Evolutionary conservation across 2,329 filamentous ascomycete species (phyloP), one percentile per base, ranked within the genome.

Genomic region (Colletotrichum horii): DNA sequence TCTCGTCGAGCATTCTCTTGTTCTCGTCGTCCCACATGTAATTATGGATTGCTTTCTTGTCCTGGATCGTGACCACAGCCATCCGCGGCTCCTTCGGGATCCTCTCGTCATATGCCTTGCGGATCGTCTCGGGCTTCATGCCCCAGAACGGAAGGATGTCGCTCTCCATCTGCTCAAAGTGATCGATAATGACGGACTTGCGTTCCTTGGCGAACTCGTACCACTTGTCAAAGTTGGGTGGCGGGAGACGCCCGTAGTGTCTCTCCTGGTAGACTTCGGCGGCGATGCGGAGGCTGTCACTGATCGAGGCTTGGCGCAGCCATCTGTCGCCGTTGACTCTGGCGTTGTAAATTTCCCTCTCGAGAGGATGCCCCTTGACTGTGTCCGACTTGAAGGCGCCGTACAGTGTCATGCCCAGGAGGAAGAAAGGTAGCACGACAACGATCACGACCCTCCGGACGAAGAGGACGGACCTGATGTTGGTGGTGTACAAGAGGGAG

Each of bases 171-270:
- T 94, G 94, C 78, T 94, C 93, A 79, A 95, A 98, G 77, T 94
- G 92, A 80, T 98, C 96, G 70, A 97, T 92, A 67, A 98, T 87
- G 68, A 91, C 87, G 1, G 96, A 94, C 1, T 90, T 89, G 73
- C 89, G 91, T n/a, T 90, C 87, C 76, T 90, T 91, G 7, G 95
- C 95, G 80, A 94, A 95, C 24, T 93, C 89, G 81, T 93, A 98
- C 96, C 96, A 98, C 78, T 93, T 92, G 79, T 96, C 94, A 79
- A 98, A 98, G 74, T 94, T 91, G 1, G 93, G 94, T 14, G 96
- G 96, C 19, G 96, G 95, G 32, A 91, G 87, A 75, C 95, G 91
- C 16, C 92, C 91, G 79, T 94, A 79, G 74, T 91, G 87, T 7
- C 88, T 85, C 64, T 89, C 86, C 64, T 85, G 84, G 78, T 92